Evolutionary conservation across 2,329 filamentous ascomycete species (phyloP), one percentile per base, ranked within the genome.

Genomic region (Acrocalymma vagum): DNA sequence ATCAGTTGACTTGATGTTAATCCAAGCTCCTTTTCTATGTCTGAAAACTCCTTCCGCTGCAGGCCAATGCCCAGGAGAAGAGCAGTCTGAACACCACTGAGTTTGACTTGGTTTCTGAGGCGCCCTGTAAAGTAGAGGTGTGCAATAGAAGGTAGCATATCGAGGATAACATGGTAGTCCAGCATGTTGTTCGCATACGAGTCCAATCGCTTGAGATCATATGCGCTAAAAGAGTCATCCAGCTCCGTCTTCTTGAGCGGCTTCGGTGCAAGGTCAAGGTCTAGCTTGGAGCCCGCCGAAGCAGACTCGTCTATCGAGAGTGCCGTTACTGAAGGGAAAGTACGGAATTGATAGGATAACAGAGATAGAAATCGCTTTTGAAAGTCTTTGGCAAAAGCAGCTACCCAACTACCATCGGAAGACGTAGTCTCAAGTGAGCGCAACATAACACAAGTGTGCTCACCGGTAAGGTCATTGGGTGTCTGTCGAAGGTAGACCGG

Each of bases 391-490:
- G 93, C 82, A 63, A 95, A 99, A 3, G 91, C 90, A 11, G 89
- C 90, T 0, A 97, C 84, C 94, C 94, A 97, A 60, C 82, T 84
- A 55, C 96, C 90, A 27, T 84, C 69, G 1, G 63, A 63, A 18
- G 72, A 67, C 17, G 75, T 73, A 1, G 72, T 71, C 34, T 77
- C 70, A 3, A 99, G 78, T 2, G 91, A 88, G 42, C 90, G 84
- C 32, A 99, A 80, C 95, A 99, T 99, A 18, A 99, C 93, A 65
- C 91, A 96, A 0, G 94, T 96, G 68, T 99, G 94, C 72, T 99
- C 94, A 39, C 94, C 94, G 0, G 95, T 99, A 29, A 99, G 79
- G 42, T 97, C 94, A 65, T 97, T 99, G 35, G 94, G 80, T 3
- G 95, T 99, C 74, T 99, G 94, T 22, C 94, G 83, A 10, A 99